Conservation (phyloP, 306 rosid genomes). For the Purshia tridentata region DNA sequence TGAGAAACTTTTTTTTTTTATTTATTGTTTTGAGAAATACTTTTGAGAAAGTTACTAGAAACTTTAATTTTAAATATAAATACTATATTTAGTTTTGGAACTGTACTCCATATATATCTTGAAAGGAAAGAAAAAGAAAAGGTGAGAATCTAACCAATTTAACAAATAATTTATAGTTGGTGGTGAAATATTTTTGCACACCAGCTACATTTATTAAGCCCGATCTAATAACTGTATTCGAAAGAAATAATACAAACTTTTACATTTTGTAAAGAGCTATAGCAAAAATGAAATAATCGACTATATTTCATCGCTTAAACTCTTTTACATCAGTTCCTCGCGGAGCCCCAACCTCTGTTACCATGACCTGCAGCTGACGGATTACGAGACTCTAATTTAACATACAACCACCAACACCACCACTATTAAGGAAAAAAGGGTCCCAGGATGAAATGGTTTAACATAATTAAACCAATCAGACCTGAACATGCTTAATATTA, state of each 20-base stretch:
- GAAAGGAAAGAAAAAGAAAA: too few species aligned
- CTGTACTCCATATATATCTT: too few species aligned
- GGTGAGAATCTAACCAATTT: too few species aligned
- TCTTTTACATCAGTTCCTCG: slow-evolving; percentile 36
- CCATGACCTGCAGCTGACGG: slow-evolving; percentile 8
- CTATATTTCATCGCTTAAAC: slow-evolving; percentile 28
- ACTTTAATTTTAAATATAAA: too few species aligned
- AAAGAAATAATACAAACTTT: neutral
- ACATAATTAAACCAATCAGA: slow-evolving; percentile 64
- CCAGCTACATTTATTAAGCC: neutral
- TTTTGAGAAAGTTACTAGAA: too few species aligned
- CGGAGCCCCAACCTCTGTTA: slow-evolving; percentile 4
- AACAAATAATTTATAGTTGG: too few species aligned
- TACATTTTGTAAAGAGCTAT: neutral
- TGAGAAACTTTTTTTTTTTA: too few species aligned
- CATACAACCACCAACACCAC: neutral
- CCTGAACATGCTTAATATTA: slow-evolving; percentile 18
- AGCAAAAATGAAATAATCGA: slow-evolving; percentile 14
- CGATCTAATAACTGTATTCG: neutral
- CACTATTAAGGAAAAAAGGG: neutral
- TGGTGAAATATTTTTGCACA: too few species aligned
- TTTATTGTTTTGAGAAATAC: too few species aligned
- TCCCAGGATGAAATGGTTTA: slow-evolving; percentile 42
- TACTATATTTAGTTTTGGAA: too few species aligned
- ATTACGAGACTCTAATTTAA: slow-evolving; percentile 18